Base-by-base conservation (phyloP, 345 rosid species). In the Arabidopsis suecica region DNA sequence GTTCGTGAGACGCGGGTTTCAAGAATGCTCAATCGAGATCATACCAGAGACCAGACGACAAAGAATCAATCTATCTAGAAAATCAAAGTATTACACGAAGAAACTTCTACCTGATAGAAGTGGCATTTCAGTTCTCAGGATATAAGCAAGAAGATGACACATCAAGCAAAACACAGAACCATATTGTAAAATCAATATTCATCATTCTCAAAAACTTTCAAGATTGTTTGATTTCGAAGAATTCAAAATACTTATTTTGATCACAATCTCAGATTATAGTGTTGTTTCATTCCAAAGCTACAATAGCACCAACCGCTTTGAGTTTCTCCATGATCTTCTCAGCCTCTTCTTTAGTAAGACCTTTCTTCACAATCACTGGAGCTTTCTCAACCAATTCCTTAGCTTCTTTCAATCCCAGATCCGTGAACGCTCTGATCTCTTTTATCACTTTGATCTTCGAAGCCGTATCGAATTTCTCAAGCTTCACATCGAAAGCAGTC, bases 311-410 rank as follows among this genome's bases (percentile, higher is more conserved):
- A 65, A 88, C 71, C 13, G 75, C 85, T 79, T 90, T 87, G 53
- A 94, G 89, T 81, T 94, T 94, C 75, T 84, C 85, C 41, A 82
- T 53, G 71, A 91, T 90, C 64, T 81, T 65, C 23, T 83, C 72
- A 25, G 89, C 96, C 59, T 90, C 96, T 56, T 88, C 93, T 65
- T 90, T 91, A 0, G 86, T 71, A 1, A 88, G 38, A 12, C 96
- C 93, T 63, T 83, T 88, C 86, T 90, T 91, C 61, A 94, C 67
- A 48, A 90, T 83, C 59, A 81, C 89, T 0, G 97, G 93, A 47
- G 80, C 95, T 85, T 91, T 90, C 82, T 91, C 98, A 70, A 88
- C 97, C 73, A 94, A 64, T 2, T 84, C 96, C 49, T 94, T 88
- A 4, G 96, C 95, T 76, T 94, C 96, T 81, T 91, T 88, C 23